Evolutionary conservation across 1,284 basidiomycete genomes (phyloP).

Genomic region (Phenoliferia sp.): DNA sequence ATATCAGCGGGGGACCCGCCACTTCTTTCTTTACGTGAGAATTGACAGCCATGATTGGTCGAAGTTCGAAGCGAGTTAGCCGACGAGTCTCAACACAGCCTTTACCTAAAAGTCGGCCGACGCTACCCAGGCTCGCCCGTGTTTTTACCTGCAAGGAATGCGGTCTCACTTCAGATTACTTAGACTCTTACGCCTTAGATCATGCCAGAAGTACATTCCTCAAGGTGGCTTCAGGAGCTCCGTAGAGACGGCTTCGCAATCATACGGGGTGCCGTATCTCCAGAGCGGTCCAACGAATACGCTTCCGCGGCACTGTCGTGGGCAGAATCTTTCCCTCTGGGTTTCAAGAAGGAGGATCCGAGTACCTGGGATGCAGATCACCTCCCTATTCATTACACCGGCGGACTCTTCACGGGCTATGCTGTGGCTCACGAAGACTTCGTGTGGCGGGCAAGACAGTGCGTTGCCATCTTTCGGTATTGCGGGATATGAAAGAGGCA

Average conservation of each 20-base stretch:
- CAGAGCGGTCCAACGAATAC: slow-evolving; percentile 7
- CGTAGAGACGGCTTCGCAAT: slow-evolving; percentile 38
- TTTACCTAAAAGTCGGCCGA: too few species aligned
- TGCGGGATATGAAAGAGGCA: neutral
- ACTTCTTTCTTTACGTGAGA: too few species aligned
- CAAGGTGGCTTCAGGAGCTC: slow-evolving; percentile 18
- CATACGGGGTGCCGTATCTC: slow-evolving; percentile 39
- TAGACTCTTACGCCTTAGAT: too few species aligned
- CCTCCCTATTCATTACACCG: slow-evolving; percentile 37
- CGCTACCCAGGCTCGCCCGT: too few species aligned
- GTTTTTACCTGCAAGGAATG: too few species aligned
- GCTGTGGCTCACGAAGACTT: slow-evolving; percentile 24
- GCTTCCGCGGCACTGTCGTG: neutral
- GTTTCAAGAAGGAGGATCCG: slow-evolving; percentile 43
- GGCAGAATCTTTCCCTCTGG: slow-evolving; percentile 40
- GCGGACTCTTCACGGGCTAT: slow-evolving; percentile 15
- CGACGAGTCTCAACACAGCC: too few species aligned
- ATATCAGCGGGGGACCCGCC: too few species aligned
- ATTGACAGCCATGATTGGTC: too few species aligned
- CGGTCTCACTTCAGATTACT: too few species aligned
- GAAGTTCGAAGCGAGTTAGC: too few species aligned
- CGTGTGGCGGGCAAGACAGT: slow-evolving; percentile 43
- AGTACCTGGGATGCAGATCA: slow-evolving; percentile 41
- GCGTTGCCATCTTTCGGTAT: neutral
- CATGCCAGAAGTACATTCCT: too few species aligned